Evolutionary conservation across 176 grass and related monocot genomes (phyloP).

Genomic region (Elymus sibiricus): DNA sequence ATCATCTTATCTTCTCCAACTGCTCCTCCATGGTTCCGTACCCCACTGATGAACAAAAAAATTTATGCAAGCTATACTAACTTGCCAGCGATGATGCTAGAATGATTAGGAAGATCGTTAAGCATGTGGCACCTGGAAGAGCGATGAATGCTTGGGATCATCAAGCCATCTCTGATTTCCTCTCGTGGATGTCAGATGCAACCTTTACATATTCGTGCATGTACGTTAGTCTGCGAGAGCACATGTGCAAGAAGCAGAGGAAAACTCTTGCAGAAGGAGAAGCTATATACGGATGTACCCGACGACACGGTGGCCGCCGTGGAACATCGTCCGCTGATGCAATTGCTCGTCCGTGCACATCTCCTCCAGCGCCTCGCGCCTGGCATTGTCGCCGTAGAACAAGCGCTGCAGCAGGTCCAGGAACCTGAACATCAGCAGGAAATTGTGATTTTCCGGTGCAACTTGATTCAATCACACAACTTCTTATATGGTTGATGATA

Average conservation of each 20-base stretch:
- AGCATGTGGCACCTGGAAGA: constrained; percentile 58
- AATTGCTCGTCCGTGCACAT: no score
- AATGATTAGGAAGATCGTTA: background rate
- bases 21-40: constrained; percentile 97
- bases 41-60: constrained; percentile 52
- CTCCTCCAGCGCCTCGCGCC: no score
- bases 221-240: background rate
- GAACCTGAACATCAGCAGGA: no score
- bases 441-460: no score
- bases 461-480: no score
- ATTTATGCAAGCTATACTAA: background rate
- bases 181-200: constrained; percentile 81
- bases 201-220: constrained; percentile 61
- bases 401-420: no score
- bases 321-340: constrained; percentile 49
- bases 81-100: no score
- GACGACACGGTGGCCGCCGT: constrained; percentile 77
- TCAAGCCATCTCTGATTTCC: constrained; percentile 85
- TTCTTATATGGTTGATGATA: no score
- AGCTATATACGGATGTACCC: constrained; percentile 33
- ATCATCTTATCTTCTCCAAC: constrained; percentile 97
- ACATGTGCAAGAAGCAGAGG: no score
- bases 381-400: no score
- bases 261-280: background rate
- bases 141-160: constrained; percentile 82